phyloP scores from a whole-genome alignment of 805 yeast species.

The Candida hispaniensis region DNA sequence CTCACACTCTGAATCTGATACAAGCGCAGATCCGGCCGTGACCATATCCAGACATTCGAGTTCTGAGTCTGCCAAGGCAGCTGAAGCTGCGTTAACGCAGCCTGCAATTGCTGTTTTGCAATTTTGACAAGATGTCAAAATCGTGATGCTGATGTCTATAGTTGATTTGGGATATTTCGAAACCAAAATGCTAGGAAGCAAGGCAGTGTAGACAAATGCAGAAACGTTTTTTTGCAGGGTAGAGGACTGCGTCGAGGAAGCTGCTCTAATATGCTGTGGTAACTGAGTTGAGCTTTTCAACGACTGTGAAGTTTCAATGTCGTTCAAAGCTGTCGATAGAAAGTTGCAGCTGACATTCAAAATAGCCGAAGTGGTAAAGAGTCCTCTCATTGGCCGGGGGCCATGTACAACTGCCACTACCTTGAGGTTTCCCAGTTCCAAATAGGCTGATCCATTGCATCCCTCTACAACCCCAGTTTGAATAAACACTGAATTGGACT shows the following conservation, averaged over 20 bases:
- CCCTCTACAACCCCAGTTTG: conserved; percentile 56
- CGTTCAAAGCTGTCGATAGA: conserved; percentile 39
- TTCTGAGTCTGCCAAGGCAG: conserved; percentile 78
- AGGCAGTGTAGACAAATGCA: conserved; percentile 42
- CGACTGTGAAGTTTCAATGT: conserved; percentile 22
- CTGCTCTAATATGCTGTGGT: conserved; percentile 18
- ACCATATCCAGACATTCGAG: conserved; percentile 72
- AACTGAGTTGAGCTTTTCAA: conserved; percentile 15
- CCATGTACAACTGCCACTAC: conserved; percentile 71
- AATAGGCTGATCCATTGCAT: conserved; percentile 72
- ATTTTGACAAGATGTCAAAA: conserved; percentile 40
- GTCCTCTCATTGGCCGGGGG: conserved; percentile 74
- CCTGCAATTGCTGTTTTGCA: conserved; percentile 34
- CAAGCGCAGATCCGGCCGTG: conserved; percentile 32
- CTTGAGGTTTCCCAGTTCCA: conserved; percentile 53
- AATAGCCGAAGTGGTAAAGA: conserved; percentile 56
- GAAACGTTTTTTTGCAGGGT: conserved; percentile 35
- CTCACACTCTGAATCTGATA: conserved; percentile 7
- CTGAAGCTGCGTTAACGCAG: conserved; percentile 50
- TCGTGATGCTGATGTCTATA: conserved; percentile 63
- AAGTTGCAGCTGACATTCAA: conserved; percentile 51
- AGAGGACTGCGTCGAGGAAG: conserved; percentile 26
- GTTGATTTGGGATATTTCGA: conserved; percentile 83
- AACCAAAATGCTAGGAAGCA: conserved; percentile 45
- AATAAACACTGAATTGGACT: conserved; percentile 38